Evolutionary conservation across 2,329 filamentous ascomycete genomes (phyloP).

Genomic region (Botryotinia globosa): DNA sequence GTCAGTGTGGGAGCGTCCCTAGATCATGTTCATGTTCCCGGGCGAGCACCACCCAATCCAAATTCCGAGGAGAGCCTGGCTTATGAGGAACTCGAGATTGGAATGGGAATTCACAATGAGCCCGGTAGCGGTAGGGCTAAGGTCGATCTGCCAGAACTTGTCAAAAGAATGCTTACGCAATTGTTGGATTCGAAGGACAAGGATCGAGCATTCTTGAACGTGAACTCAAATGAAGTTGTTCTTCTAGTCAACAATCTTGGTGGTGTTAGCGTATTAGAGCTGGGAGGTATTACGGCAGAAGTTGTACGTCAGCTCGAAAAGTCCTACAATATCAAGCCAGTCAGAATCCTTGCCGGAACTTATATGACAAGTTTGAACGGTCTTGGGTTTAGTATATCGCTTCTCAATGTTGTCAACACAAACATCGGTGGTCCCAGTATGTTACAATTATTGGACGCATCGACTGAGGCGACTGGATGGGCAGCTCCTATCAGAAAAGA

Average conservation of each 20-base stretch:
- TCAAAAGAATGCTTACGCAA: constrained; percentile 63
- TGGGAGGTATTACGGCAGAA: constrained; percentile 66
- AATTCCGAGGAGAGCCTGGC: constrained; percentile 56
- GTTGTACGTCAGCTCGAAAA: constrained; percentile 58
- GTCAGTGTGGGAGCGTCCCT: constrained; percentile 84
- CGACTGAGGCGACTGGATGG: constrained; percentile 67
- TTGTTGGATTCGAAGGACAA: constrained; percentile 60
- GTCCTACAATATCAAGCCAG: constrained; percentile 58
- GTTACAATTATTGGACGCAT: constrained; percentile 64
- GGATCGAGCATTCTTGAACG: constrained; percentile 60
- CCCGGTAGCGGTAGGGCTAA: constrained; percentile 52
- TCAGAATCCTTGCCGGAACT: constrained; percentile 60
- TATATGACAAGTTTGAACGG: constrained; percentile 73
- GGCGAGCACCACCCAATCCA: constrained; percentile 56
- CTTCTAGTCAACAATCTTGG: constrained; percentile 69
- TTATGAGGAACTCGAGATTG: constrained; percentile 58
- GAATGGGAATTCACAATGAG: constrained; percentile 73
- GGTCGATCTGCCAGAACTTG: constrained; percentile 48
- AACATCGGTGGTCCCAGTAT: constrained; percentile 47
- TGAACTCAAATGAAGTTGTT: constrained; percentile 59
- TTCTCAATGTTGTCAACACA: constrained; percentile 61
- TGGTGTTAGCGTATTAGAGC: constrained; percentile 63
- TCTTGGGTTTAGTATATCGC: constrained; percentile 66
- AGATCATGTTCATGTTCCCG: constrained; percentile 90
- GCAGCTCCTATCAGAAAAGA: constrained; percentile 54